phyloP scores from a whole-genome alignment of 306 rosid species.

The Biancaea sappan region DNA sequence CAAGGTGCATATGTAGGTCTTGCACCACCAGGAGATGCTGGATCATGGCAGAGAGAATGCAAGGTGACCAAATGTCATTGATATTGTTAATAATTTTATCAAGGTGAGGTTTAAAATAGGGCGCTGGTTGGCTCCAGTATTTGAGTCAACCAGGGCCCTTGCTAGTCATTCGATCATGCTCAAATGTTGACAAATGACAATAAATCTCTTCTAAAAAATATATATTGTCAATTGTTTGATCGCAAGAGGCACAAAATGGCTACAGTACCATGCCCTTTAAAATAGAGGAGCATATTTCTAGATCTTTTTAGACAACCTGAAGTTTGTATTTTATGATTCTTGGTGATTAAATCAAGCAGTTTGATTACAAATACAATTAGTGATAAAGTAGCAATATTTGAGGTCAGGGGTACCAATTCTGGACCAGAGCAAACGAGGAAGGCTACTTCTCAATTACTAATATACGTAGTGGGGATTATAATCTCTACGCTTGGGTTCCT shows the following conservation, averaged over 20 bases:
- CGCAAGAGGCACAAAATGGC: too few relatives aligned
- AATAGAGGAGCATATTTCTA: too few relatives aligned
- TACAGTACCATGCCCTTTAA: too few relatives aligned
- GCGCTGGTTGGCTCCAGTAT: too few relatives aligned
- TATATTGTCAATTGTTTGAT: too few relatives aligned
- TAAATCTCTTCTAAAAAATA: too few relatives aligned
- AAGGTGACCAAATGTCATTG: conserved; percentile 44
- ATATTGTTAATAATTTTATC: not conserved
- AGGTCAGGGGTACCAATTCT: conserved; percentile 84
- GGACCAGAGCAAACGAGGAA: conserved; percentile 58
- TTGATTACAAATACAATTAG: not conserved
- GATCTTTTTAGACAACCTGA: too few relatives aligned
- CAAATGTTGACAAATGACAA: too few relatives aligned
- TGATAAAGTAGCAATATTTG: not conserved
- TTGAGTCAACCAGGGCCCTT: too few relatives aligned
- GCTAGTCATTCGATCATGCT: too few relatives aligned
- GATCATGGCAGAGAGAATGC: conserved; percentile 88
- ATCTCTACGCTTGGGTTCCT: conserved; percentile 75
- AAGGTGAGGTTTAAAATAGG: conserved; percentile 21
- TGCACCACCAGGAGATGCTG: conserved; percentile 75
- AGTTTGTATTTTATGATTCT: not conserved
- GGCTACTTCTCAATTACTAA: conserved; percentile 61
- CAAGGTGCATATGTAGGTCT: conserved; percentile 64
- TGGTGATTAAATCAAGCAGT: not conserved
- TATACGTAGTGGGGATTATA: conserved; percentile 58